Conservation (phyloP, 768 basidiomycete genomes). For the Roridomyces roridus region DNA sequence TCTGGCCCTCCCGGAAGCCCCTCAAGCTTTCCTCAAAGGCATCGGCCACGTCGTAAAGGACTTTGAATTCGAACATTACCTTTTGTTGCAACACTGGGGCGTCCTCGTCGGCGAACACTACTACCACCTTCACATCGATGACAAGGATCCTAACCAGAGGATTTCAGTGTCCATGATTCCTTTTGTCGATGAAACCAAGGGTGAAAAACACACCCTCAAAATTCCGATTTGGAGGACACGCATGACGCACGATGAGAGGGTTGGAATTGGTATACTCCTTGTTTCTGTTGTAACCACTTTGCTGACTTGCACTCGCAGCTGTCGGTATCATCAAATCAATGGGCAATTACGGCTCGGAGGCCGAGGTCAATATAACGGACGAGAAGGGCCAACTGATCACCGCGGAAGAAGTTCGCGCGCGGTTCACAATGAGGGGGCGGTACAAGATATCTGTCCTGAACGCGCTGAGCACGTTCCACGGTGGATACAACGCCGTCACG, state of each 20-base stretch:
- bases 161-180: constrained; percentile 23
- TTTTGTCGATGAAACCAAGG: constrained; percentile 7
- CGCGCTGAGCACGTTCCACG: constrained; percentile 7
- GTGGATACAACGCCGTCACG: constrained; percentile 20
- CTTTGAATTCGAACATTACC: constrained; percentile 23
- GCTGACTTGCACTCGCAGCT: constrained; percentile 6
- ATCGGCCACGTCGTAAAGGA: constrained; percentile 21
- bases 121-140: constrained; percentile 26
- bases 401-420: constrained; percentile 18
- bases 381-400: constrained; percentile 14
- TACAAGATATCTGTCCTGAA: constrained; percentile 14
- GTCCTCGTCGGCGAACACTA: constrained; percentile 24
- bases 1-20: constrained; percentile 19
- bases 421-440: constrained; percentile 21
- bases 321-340: constrained; percentile 24
- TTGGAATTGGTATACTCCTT: constrained; percentile 16
- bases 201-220: constrained; percentile 19
- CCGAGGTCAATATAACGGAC: constrained; percentile 25
- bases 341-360: constrained; percentile 16
- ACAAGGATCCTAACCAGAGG: constrained; percentile 3
- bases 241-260: constrained; percentile 20
- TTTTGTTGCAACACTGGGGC: constrained; percentile 25
- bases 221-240: constrained; percentile 23
- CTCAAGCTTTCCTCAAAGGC: constrained; percentile 12
- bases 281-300: neutral